A percentile compares a stretch with the other conserved stretches of the same genome.
These are phyloP conservation scores for Stygiomarasmius scandens DNA, from an alignment of 1,284 basidiomycete species.

Conservation along the genomic window DNA sequence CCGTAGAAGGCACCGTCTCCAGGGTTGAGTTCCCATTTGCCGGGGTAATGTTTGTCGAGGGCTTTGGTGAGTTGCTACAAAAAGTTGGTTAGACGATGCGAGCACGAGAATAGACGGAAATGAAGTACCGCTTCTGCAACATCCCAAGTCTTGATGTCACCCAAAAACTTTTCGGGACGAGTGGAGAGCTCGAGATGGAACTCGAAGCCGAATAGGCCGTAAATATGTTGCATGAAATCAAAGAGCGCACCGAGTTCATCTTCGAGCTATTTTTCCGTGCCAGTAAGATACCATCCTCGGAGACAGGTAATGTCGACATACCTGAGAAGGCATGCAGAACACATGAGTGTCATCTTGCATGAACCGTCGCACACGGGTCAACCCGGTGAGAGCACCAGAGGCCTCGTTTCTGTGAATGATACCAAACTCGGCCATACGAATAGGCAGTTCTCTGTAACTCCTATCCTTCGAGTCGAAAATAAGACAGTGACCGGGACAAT, in stretches of 20 bases:
- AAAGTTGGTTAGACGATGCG: slow-evolving; percentile 8
- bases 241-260: slow-evolving; percentile 88
- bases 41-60: slow-evolving; percentile 86
- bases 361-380: slow-evolving; percentile 94
- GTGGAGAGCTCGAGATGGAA: slow-evolving; percentile 97
- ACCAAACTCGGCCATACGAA: slow-evolving; percentile 98
- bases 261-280: slow-evolving; percentile 68
- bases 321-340: slow-evolving; percentile 96
- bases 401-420: slow-evolving; percentile 98
- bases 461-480: slow-evolving; percentile 96
- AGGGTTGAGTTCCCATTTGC: slow-evolving; percentile 93
- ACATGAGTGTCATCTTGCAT: slow-evolving; percentile 97
- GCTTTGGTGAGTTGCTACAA: slow-evolving; percentile 81
- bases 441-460: slow-evolving; percentile 93
- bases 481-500: slow-evolving; percentile 97
- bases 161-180: slow-evolving; percentile 93
- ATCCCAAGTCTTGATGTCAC: slow-evolving; percentile 90
- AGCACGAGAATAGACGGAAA: slow-evolving; percentile 4
- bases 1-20: slow-evolving; percentile 98
- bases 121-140: slow-evolving; percentile 72
- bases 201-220: slow-evolving; percentile 97
- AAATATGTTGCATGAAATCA: slow-evolving; percentile 94
- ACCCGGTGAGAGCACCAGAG: slow-evolving; percentile 89
- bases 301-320: slow-evolving; percentile 27
- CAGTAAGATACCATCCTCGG: not conserved